Evolutionary conservation across 2,329 filamentous ascomycete genomes (phyloP).

Genomic region (Arthrobotrys iridis): DNA sequence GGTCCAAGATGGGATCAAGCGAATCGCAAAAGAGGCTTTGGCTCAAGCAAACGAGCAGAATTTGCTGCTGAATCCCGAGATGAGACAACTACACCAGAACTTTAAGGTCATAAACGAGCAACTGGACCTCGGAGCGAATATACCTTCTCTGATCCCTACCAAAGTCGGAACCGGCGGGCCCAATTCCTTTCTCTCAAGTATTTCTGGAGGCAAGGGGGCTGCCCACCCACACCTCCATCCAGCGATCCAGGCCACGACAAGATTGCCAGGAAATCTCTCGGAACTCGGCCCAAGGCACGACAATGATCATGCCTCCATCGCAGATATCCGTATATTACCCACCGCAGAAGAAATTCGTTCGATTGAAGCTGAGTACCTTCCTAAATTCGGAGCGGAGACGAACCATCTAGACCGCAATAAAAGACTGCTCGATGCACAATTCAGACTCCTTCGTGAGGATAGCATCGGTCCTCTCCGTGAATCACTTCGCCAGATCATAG

Average conservation of each 20-base stretch:
- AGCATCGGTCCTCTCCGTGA: constrained; percentile 58
- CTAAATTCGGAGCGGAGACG: constrained; percentile 52
- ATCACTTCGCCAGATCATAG: constrained; percentile 57
- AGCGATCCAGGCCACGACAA: constrained; percentile 39
- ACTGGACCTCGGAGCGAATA: constrained; percentile 56
- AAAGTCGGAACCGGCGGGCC: constrained; percentile 2
- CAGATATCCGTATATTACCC: constrained; percentile 60
- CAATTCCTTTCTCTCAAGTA: constrained; percentile 13
- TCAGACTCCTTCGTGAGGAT: constrained; percentile 59
- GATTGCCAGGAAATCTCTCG: constrained; percentile 58
- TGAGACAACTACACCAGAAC: constrained; percentile 49
- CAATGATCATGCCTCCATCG: constrained; percentile 58
- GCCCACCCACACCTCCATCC: constrained; percentile 23
- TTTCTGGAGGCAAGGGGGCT: not conserved
- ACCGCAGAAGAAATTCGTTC: constrained; percentile 59
- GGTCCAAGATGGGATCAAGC: constrained; percentile 55
- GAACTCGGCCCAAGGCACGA: constrained; percentile 58
- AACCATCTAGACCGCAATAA: constrained; percentile 58
- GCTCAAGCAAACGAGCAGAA: constrained; percentile 54
- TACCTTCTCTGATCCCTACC: constrained; percentile 53
- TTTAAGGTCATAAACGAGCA: constrained; percentile 55
- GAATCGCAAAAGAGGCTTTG: constrained; percentile 53
- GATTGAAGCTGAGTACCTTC: constrained; percentile 54
- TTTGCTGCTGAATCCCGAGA: constrained; percentile 53
- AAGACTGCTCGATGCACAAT: constrained; percentile 59